These are phyloP conservation scores for Tolypocladium ophioglossoides DNA, from an alignment of 2,329 filamentous ascomycete genomes.

Conservation along the genomic window DNA sequence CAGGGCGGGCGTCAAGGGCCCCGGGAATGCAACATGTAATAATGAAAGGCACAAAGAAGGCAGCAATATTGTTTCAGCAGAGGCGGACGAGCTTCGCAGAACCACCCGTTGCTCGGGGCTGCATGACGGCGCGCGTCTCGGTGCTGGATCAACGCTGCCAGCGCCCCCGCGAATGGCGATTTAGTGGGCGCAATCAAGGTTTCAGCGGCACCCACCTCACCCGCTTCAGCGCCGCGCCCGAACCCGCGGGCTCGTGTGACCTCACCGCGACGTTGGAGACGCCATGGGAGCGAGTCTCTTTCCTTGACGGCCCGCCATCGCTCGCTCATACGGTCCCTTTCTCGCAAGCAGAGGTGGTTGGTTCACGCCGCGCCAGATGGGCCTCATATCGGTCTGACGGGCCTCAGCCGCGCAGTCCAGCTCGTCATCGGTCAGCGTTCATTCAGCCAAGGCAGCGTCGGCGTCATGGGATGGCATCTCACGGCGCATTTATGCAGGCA, in stretches of 20 bases:
- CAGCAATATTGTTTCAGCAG: not conserved
- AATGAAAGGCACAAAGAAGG: not conserved
- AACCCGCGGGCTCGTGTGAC: not conserved
- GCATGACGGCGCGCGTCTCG: not conserved
- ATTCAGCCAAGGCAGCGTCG: not conserved
- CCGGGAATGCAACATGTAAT: not conserved
- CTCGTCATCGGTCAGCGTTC: not conserved
- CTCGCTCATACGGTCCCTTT: too few relatives aligned
- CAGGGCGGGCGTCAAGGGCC: not conserved
- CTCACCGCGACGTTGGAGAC: not conserved
- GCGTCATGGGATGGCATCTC: not conserved
- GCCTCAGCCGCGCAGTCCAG: not conserved
- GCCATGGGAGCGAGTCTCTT: too few relatives aligned
- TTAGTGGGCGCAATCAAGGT: not conserved
- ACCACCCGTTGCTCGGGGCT: not conserved
- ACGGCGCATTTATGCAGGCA: not conserved
- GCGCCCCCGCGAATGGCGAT: not conserved
- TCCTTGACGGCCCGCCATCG: too few relatives aligned
- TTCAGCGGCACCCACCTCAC: not conserved
- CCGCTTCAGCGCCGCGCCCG: not conserved
- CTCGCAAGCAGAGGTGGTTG: too few relatives aligned
- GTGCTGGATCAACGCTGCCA: not conserved
- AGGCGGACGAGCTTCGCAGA: not conserved
- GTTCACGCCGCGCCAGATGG: not conserved
- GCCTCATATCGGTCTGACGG: not conserved